Evolutionary conservation across 106 monocot genomes (phyloP).

Genomic region (Allium sativum): DNA sequence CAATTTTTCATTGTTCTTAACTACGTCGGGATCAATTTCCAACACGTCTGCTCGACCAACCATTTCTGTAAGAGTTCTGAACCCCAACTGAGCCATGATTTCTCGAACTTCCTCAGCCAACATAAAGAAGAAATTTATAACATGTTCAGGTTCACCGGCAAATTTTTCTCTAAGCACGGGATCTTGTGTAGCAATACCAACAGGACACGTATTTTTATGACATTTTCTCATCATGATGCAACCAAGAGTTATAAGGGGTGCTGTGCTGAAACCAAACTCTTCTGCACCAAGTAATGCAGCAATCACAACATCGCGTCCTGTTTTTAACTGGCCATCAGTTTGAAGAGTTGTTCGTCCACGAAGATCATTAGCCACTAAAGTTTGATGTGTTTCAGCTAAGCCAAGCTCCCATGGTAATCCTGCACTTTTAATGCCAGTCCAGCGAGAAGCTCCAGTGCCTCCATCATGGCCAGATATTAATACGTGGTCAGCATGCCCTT

Average conservation of each 20-base stretch:
- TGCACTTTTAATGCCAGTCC: conserved; percentile 98
- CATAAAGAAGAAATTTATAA: conserved; percentile 99
- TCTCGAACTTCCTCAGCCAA: conserved; percentile 95
- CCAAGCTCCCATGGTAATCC: conserved; percentile 99
- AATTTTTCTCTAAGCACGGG: conserved; percentile 91
- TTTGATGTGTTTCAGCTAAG: conserved; percentile 94
- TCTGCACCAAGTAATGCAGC: conserved; percentile 98
- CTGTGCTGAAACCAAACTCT: conserved; percentile 99
- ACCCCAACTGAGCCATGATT: conserved; percentile 89
- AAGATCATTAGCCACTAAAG: conserved; percentile 87
- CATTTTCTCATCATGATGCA: conserved; percentile 99
- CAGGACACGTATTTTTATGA: conserved; percentile 93
- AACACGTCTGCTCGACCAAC: conserved; percentile 93
- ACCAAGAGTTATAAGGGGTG: conserved; percentile 93
- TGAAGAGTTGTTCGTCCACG: conserved; percentile 94
- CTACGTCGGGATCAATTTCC: conserved; percentile 71
- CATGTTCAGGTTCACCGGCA: conserved; percentile 95
- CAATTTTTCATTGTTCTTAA: conserved; percentile 74
- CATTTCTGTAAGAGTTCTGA: conserved; percentile 78
- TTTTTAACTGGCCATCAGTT: conserved; percentile 97
- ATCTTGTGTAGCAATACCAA: conserved; percentile 98
- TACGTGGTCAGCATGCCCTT: conserved; percentile 99
- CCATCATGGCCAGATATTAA: conserved; percentile 98
- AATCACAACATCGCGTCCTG: conserved; percentile 91
- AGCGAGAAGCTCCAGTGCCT: conserved; percentile 94